Base-by-base conservation (phyloP, 345 rosid genomes). In the Citrus medica region DNA sequence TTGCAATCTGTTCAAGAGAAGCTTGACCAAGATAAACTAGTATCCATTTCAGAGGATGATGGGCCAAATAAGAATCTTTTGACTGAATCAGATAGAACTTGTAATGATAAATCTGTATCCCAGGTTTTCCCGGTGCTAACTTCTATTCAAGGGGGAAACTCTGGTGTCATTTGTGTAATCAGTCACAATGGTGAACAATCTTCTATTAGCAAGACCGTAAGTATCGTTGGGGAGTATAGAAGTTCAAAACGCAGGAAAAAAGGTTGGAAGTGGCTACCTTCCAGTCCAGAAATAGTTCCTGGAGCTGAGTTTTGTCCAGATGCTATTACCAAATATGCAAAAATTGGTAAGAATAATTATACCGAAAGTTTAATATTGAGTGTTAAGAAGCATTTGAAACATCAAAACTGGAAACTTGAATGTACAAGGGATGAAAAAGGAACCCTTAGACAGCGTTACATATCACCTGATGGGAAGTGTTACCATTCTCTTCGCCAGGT, bases 361-460 rank as follows among this genome's bases (percentile, higher is more conserved):
- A 48, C 4, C 17, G 21, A 17, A 13, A 14, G 78, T 69, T 27
- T 81, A 7, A 67, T 48, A 38, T 7, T 42, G 30, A 72, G 84
- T 60, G 84, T 82, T 51, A 86, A 83, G 80, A 90, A 81, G 76
- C 94, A 94, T 84, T 92, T 94, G 78, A 79, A 74, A 63, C 68
- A 87, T 75, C 70, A 82, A 69, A 88, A 86, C 62, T 92, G 97
- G 98, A 84, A 82, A 80, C 83, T 88, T 73, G 90, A 91, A 69
- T 82, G 62, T 60, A 67, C 6, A 71, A 72, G 46, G 63, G 86
- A 75, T 16, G 79, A 76, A 48, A 55, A 5, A 40, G 56, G 79
- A 25, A 24, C 2, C 4, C 25, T 1, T 6, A 89, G 89, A 74
- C 40, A 83, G 14, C 94, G 93, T 69, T 94, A 91, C 77, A 42